Evolutionary conservation across 2,329 filamentous ascomycete genomes (phyloP).

Genomic region (Talaromyces sp.): DNA sequence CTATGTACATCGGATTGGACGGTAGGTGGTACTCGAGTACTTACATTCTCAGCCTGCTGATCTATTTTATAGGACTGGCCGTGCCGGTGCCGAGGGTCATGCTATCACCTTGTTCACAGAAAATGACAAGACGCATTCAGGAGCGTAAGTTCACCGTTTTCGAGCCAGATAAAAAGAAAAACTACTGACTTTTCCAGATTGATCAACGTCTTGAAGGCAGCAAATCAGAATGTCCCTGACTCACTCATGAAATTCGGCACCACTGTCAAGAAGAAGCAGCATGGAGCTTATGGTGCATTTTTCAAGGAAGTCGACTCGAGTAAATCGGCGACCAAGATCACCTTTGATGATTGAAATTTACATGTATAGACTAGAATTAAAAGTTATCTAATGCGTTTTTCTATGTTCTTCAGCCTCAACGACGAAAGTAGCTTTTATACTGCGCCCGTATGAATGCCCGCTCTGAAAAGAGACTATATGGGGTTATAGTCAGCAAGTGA

Average conservation of each 20-base stretch:
- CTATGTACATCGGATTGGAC: conserved; percentile 92
- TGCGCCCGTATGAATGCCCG: conserved; percentile 25
- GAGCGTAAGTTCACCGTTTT: conserved; percentile 59
- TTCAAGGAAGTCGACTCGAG: conserved; percentile 84
- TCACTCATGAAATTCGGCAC: conserved; percentile 92
- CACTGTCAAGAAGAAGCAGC: conserved; percentile 97
- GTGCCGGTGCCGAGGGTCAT: conserved; percentile 81
- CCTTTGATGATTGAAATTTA: conserved; percentile 59
- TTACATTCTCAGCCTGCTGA: conserved; percentile 11
- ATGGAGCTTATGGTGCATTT: conserved; percentile 91
- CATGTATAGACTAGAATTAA: background rate
- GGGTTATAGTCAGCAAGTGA: conserved; percentile 14
- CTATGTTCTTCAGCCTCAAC: conserved; percentile 1
- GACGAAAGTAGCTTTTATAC: conserved; percentile 4
- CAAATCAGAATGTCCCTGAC: conserved; percentile 84
- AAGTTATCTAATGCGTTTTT: conserved; percentile 18
- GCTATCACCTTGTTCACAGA: conserved; percentile 94
- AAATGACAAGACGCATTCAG: conserved; percentile 86
- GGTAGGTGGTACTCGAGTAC: conserved; percentile 22
- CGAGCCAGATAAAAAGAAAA: background rate
- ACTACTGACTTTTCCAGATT: conserved; percentile 49
- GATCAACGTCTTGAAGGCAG: conserved; percentile 91
- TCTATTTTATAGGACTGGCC: conserved; percentile 62
- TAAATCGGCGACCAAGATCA: conserved; percentile 86
- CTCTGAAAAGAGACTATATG: conserved; percentile 30